Conservation (phyloP, 345 rosid genomes). For the Turritis glabra region DNA sequence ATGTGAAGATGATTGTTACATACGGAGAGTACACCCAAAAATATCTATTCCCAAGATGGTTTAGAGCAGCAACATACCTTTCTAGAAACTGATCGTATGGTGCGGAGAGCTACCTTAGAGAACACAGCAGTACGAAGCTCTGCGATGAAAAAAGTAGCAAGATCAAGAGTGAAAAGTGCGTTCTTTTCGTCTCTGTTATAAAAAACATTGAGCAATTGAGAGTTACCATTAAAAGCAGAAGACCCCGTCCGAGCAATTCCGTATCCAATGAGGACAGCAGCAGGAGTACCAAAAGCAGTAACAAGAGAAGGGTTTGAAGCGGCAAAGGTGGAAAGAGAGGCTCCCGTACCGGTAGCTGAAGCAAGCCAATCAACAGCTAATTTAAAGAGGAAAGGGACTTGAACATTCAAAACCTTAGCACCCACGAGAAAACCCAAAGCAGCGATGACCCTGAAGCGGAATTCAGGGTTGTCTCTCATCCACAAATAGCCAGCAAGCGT, state of each 20-base stretch:
- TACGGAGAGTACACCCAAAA: background rate
- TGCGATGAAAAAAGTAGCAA: conserved; percentile 41
- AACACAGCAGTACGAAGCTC: conserved; percentile 96
- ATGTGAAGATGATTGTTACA: background rate
- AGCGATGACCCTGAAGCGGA: conserved; percentile 73
- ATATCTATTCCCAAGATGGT: background rate
- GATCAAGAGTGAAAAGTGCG: conserved; percentile 7
- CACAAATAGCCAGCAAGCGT: conserved; percentile 80
- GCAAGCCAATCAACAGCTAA: conserved; percentile 92
- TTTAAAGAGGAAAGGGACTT: conserved; percentile 94
- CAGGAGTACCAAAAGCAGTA: conserved; percentile 78
- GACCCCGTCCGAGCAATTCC: conserved; percentile 87
- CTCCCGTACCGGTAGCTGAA: conserved; percentile 54
- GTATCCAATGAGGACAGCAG: conserved; percentile 83
- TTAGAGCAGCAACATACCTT: conserved; percentile 52
- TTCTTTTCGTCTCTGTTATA: background rate
- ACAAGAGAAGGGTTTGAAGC: conserved; percentile 63
- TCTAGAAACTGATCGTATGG: conserved; percentile 89
- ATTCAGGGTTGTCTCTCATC: conserved; percentile 86
- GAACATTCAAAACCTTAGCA: conserved; percentile 88
- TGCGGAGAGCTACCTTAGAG: conserved; percentile 86
- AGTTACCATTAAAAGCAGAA: conserved; percentile 87
- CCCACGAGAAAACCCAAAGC: conserved; percentile 89
- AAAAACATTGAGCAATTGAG: conserved; percentile 12
- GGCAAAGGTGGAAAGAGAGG: conserved; percentile 54